phyloP scores from a whole-genome alignment of 176 grass and related monocot genomes.

The Cocos nucifera region DNA sequence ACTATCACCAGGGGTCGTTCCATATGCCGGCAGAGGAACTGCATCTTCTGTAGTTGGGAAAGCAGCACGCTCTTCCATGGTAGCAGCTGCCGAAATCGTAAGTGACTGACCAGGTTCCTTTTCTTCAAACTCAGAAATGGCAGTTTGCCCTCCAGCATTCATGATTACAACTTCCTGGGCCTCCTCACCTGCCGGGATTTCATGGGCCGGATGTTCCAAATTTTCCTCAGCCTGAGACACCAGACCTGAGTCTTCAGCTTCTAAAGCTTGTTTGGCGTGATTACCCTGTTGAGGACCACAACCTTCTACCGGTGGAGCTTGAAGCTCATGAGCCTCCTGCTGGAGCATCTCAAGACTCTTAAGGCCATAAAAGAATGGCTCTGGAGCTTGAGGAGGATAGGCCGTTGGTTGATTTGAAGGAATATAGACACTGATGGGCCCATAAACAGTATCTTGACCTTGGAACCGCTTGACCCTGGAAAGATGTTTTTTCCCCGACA shows the following conservation, averaged over 20 bases:
- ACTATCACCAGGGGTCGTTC: not conserved
- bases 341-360: constrained; percentile 26
- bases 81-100: not conserved
- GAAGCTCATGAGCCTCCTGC: not conserved
- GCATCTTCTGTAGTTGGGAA: not conserved
- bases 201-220: not conserved
- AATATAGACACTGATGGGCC: constrained; percentile 32
- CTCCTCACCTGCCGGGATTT: too few species aligned
- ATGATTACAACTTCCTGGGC: too few species aligned
- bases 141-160: not conserved
- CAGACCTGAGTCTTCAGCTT: not conserved
- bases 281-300: not conserved
- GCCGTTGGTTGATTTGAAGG: constrained; percentile 33
- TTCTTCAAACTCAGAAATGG: not conserved
- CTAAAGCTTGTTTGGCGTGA: not conserved
- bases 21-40: not conserved
- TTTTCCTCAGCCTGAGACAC: not conserved
- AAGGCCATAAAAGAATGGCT: constrained; percentile 44
- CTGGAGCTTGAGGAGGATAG: constrained; percentile 13
- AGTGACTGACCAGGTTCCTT: not conserved
- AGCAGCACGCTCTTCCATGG: not conserved
- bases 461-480: constrained; percentile 34
- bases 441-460: constrained; percentile 27
- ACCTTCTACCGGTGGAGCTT: not conserved
- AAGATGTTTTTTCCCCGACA: constrained; percentile 43